These are phyloP conservation scores for Otatea glauca DNA, from an alignment of 176 grass and related monocot species.

Conservation along the genomic window DNA sequence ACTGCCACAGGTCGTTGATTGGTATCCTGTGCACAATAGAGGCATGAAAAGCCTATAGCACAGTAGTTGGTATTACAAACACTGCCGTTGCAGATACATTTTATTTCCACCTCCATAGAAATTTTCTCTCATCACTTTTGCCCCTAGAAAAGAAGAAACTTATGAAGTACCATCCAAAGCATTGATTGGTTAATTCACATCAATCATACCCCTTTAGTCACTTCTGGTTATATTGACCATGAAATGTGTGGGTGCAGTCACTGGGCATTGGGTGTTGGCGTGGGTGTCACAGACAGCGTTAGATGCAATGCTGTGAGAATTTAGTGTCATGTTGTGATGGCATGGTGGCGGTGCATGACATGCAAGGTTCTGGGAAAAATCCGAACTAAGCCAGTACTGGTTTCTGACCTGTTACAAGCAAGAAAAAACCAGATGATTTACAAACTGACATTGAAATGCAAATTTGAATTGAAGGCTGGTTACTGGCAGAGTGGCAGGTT, in stretches of 20 bases:
- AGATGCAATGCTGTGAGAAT: not conserved
- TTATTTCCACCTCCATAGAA: not conserved
- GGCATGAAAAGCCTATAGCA: not conserved
- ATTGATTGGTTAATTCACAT: not conserved
- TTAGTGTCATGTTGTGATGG: not conserved
- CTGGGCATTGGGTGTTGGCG: not conserved
- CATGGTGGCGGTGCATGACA: not conserved
- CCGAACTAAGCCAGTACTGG: not conserved
- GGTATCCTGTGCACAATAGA: slow-evolving; percentile 19
- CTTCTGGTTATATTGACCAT: not conserved
- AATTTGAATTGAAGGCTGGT: not conserved
- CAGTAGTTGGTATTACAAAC: not conserved
- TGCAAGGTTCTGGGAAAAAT: not conserved
- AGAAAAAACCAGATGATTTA: not conserved
- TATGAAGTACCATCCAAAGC: not conserved
- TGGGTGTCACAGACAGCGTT: not conserved
- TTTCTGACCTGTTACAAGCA: not conserved
- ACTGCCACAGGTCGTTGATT: not conserved
- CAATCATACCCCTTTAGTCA: not conserved
- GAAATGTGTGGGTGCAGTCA: not conserved
- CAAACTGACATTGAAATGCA: not conserved
- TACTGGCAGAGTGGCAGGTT: too few relatives aligned
- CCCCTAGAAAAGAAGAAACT: not conserved
- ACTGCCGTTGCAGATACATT: not conserved
- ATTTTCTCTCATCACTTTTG: not conserved